Evolutionary conservation across 1,284 basidiomycete genomes (phyloP).

Genomic region (Rhodotorula sp.): DNA sequence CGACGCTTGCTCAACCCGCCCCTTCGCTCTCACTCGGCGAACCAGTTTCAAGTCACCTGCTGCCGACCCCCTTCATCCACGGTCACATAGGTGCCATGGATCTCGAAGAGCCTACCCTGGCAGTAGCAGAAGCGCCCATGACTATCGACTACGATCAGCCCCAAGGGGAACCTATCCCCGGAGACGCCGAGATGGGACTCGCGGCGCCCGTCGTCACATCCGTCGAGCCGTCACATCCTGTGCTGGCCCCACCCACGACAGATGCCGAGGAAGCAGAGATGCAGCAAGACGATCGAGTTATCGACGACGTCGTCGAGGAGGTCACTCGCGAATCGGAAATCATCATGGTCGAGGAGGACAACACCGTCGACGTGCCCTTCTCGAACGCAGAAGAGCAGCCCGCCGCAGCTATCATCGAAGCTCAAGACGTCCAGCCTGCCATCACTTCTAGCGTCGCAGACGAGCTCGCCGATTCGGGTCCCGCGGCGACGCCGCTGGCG

Average conservation of each 20-base stretch:
- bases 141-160: constrained; percentile 21
- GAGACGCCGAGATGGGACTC: constrained; percentile 25
- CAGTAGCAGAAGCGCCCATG: constrained; percentile 13
- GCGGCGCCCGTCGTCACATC: constrained; percentile 4
- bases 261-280: too few species aligned
- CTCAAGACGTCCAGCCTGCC: too few species aligned
- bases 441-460: too few species aligned
- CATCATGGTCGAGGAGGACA: not conserved
- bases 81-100: constrained; percentile 6
- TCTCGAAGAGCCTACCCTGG: constrained; percentile 3
- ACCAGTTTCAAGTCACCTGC: not conserved
- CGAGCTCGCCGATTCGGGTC: too few species aligned
- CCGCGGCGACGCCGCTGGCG: too few species aligned
- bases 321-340: not conserved
- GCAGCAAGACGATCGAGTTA: too few species aligned
- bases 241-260: too few species aligned
- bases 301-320: not conserved
- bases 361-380: not conserved
- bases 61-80: not conserved
- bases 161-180: not conserved
- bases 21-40: too few species aligned
- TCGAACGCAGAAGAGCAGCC: not conserved
- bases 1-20: too few species aligned
- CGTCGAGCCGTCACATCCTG: too few species aligned
- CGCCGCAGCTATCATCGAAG: too few species aligned